Percentiles rank a stretch among this genome's conserved stretches.
Evolutionary conservation across 2,329 filamentous ascomycete genomes (phyloP).

Genomic region (Laburnicola sp.): DNA sequence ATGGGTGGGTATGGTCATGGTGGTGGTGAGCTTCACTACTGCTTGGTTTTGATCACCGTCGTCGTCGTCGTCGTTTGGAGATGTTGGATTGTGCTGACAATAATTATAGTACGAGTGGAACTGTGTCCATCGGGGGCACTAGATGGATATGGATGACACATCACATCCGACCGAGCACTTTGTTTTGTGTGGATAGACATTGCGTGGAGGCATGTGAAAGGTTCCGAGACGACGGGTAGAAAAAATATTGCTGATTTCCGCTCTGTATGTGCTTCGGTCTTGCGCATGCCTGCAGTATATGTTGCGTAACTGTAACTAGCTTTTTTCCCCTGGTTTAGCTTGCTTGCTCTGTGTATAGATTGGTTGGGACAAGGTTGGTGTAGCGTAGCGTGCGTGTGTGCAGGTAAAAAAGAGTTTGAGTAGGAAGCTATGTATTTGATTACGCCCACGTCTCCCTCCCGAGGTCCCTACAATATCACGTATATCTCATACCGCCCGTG

Average conservation of each 20-base stretch:
- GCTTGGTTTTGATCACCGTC: conserved; percentile 2
- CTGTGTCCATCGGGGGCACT: conserved; percentile 52
- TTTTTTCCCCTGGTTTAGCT: neutral
- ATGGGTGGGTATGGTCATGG: neutral
- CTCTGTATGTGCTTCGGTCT: no score
- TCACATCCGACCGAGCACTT: neutral
- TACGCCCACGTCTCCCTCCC: no score
- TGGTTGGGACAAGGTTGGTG: no score
- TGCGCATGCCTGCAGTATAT: no score
- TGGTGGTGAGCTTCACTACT: neutral
- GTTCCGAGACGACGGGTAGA: neutral
- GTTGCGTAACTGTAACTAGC: no score
- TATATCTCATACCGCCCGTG: no score
- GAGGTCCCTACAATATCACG: no score
- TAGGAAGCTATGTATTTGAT: no score
- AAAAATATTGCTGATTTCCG: no score
- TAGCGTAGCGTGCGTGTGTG: no score
- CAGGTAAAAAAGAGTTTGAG: no score
- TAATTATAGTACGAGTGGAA: conserved; percentile 59
- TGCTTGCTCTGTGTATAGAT: no score
- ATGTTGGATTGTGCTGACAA: neutral
- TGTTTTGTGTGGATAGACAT: neutral
- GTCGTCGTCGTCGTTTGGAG: neutral
- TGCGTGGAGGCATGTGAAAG: neutral
- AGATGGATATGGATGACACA: neutral